Evolutionary conservation across 352 stramenopile genomes (phyloP), one percentile per base, ranked within the genome.

Genomic region (Aphanomyces invadans): DNA sequence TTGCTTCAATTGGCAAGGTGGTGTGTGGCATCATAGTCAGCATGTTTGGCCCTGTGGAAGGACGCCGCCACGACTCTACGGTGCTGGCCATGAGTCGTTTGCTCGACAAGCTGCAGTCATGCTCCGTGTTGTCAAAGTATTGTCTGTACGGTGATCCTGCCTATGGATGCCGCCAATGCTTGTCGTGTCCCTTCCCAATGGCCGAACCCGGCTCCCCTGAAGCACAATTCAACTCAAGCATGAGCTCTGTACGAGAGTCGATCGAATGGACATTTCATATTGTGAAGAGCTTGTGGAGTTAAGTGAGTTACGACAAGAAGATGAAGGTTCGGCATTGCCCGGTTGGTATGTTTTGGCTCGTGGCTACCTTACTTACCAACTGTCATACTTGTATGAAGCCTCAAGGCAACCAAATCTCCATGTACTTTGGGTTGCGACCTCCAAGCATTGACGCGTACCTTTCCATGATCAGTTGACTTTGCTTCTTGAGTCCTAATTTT

Each of bases 1-100:
- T 63, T 63, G 55, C 26, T 26, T 51, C 17, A 63, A 51, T 26
- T 63, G 39, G 33, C 55, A 63, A 45, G 55, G 32, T 42, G 28
- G 26, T 45, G n/a, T 26, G 51, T 33, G 55, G 36, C 4, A 21
- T 63, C 21, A 48, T 63, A 19, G 28, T 63, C 39, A 28, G 55
- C 25, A 63, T 63, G 55, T 46, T 25, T 26, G 36, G 55, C 4
- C 55, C 55, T 3, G 55, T 51, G 4, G 55, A 63, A 51, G 55
- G 55, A 25, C 33, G 55, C 11, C 55, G 55, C 33, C 55, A 63
- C 19, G 55, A 63, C 33, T 33, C 55, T 3, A 63, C 55, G 25
- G 26, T 63, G 33, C 33, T 63, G 9, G 31, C 31, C 7, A 63
- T 63, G 36, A 51, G 36, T 32, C 36, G 55, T 45, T 32, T 63